Evolutionary conservation across 345 rosid genomes (phyloP).

Genomic region (Syzygium jambos): DNA sequence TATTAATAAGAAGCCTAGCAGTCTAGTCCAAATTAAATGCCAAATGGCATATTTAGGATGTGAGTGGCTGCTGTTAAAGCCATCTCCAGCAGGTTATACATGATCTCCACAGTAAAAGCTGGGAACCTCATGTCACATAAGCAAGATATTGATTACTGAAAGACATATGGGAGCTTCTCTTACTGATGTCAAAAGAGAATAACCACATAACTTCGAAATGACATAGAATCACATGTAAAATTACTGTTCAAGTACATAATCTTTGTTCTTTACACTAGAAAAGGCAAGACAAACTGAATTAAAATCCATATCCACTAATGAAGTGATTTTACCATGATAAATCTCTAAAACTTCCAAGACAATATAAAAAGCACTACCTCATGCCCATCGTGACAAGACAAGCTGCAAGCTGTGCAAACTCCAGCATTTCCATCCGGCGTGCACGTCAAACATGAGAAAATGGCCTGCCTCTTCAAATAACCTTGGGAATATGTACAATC

Average conservation of each 20-base stretch:
- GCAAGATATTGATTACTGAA: not conserved
- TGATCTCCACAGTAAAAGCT: not conserved
- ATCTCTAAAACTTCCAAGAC: not conserved
- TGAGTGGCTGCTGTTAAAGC: not conserved
- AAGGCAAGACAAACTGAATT: not conserved
- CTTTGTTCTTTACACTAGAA: not conserved
- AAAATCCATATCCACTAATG: not conserved
- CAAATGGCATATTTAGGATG: not conserved
- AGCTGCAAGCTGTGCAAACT: slow-evolving; percentile 90
- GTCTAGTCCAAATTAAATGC: not conserved
- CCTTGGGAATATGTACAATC: slow-evolving; percentile 86
- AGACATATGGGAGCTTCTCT: not conserved
- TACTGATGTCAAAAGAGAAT: not conserved
- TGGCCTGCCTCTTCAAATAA: slow-evolving; percentile 87
- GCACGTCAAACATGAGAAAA: slow-evolving; percentile 94
- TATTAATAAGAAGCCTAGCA: not conserved
- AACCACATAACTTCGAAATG: not conserved
- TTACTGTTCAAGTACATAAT: not conserved
- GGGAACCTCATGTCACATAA: not conserved
- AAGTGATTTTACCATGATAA: not conserved
- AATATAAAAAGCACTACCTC: slow-evolving; percentile 42
- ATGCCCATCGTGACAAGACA: slow-evolving; percentile 94
- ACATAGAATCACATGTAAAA: not conserved
- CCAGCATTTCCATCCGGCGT: slow-evolving; percentile 87
- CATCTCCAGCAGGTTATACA: not conserved